Conservation (phyloP, 2,329 filamentous ascomycete species). For the Apiospora rasikravindrae region DNA sequence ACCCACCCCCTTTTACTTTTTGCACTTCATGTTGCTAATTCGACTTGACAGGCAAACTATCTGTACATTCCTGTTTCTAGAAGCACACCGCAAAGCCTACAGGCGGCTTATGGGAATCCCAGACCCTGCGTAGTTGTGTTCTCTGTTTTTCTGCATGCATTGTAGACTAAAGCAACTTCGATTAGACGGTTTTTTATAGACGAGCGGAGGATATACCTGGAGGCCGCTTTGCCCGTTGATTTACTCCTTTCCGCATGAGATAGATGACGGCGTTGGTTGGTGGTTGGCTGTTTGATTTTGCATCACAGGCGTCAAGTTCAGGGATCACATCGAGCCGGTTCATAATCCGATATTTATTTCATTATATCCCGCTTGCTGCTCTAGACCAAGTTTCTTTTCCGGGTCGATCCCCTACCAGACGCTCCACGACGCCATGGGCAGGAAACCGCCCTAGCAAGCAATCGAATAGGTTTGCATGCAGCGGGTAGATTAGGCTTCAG, state of each 20-base stretch:
- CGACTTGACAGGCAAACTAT: slow-evolving; percentile 70
- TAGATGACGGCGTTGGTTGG: background rate
- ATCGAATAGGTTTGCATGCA: background rate
- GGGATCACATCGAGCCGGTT: background rate
- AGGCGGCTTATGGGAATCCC: slow-evolving; percentile 56
- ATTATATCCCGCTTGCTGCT: slow-evolving; percentile 12
- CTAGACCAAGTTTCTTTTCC: background rate
- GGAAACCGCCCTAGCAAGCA: background rate
- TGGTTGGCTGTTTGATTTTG: background rate
- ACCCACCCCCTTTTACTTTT: background rate
- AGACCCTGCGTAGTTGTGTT: slow-evolving; percentile 25
- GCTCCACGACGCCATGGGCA: background rate
- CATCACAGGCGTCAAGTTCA: slow-evolving; percentile 1
- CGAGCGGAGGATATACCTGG: slow-evolving; percentile 15
- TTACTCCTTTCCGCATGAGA: background rate
- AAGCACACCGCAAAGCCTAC: slow-evolving; percentile 84
- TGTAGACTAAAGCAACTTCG: background rate
- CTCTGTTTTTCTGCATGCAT: background rate
- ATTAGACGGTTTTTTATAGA: slow-evolving; percentile 16
- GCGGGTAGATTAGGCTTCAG: slow-evolving; percentile 5
- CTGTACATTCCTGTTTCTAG: slow-evolving; percentile 83
- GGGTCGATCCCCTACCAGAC: background rate
- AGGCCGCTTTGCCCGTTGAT: background rate
- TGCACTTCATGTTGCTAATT: background rate
- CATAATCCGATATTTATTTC: background rate